Base-by-base conservation (phyloP, 768 basidiomycete species). In the Mycena venus region DNA sequence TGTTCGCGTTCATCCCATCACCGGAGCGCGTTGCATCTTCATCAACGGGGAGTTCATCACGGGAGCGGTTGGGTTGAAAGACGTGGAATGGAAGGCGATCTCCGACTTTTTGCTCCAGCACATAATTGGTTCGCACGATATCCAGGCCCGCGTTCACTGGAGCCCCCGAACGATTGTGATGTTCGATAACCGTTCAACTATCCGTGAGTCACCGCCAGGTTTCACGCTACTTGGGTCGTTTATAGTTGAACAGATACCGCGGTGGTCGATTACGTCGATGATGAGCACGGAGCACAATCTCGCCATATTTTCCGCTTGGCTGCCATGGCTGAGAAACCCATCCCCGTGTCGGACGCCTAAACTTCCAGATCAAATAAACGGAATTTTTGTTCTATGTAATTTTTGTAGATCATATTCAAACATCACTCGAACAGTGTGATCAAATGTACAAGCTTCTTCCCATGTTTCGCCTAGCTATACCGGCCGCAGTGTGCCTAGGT, bases 1-100 rank as follows among this genome's bases (percentile, higher is more conserved):
- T n/a, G 73, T 83, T 19, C 80, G 81, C n/a, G 78, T 83, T 4
- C 82, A 83, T 55, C 81, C 82, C 17, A 78, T 83, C 6, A 83
- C 82, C 1, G 72, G 73, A 2, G 79, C 77, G 38, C 77, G 73
- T 42, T 80, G 77, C 60, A 44, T 82, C 17, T 81, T 81, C 68
- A 73, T 82, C 29, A 83, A 83, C 68, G 80, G 78, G 0, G 82
- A 80, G 42, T 83, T 81, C 38, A 81, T 80, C 51, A 79, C 77
- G 25, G 64, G 74, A 5, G 76, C 81, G 11, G 74, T 79, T 4
- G 80, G 78, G 19, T 69, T 81, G 53, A 82, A 83, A 69, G 79
- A 83, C 19, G 69, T 71, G 23, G 80, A 83, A 53, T 78, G 73
- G 40, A 74, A 79, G 32, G 65, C 73, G 14, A 55, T 81, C 12